A percentile compares a stretch with the other conserved stretches of the same genome.
phyloP scores from a whole-genome alignment of 768 basidiomycete species.

The Trametes maxima region DNA sequence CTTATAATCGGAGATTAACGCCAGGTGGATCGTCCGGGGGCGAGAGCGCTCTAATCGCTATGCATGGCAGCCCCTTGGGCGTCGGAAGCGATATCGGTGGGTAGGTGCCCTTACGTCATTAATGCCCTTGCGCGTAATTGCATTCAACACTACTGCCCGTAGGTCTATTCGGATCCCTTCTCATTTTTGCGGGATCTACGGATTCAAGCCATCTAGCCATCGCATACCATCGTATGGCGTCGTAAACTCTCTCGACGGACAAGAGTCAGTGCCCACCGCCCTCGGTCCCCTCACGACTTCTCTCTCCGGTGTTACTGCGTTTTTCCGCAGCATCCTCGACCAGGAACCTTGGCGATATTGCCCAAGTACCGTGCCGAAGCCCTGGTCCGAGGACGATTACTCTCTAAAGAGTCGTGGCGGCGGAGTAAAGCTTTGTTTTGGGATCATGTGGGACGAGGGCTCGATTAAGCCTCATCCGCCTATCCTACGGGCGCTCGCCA shows the following conservation, averaged over 20 bases:
- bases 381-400: constrained; percentile 30
- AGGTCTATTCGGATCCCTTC: constrained; percentile 68
- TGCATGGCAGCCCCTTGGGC: constrained; percentile 52
- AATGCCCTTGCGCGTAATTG: not conserved
- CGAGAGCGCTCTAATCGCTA: constrained; percentile 72
- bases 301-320: constrained; percentile 44
- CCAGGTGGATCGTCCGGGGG: constrained; percentile 78
- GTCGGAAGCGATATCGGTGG: constrained; percentile 82
- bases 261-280: constrained; percentile 49
- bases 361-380: constrained; percentile 35
- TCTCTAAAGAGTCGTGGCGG: constrained; percentile 33
- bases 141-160: not conserved
- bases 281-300: constrained; percentile 39
- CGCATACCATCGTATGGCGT: constrained; percentile 72
- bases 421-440: constrained; percentile 35
- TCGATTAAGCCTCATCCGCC: constrained; percentile 38
- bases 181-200: constrained; percentile 66
- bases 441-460: constrained; percentile 38
- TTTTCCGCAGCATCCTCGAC: constrained; percentile 61
- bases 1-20: constrained; percentile 35
- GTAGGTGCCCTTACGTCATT: constrained; percentile 38
- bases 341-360: constrained; percentile 38
- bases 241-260: constrained; percentile 67
- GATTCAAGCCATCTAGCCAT: constrained; percentile 62
- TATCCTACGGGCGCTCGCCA: constrained; percentile 35